These are phyloP conservation scores for Thalassiosira livingstoniorum DNA, from an alignment of 352 stramenopile genomes.

Conservation along the genomic window DNA sequence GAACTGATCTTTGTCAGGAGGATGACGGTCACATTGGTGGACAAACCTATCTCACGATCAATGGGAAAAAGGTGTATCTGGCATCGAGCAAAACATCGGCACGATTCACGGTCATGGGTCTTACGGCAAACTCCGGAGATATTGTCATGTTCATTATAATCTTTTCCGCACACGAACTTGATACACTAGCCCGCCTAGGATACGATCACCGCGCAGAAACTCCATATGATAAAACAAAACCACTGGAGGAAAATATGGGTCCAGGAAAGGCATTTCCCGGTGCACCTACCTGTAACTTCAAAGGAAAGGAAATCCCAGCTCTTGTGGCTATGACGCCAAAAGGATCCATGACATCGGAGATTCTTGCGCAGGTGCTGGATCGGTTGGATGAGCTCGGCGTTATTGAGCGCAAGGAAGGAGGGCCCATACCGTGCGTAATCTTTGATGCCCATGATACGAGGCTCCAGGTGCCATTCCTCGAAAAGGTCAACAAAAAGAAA, in stretches of 20 bases:
- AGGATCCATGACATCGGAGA: slow-evolving; percentile 21
- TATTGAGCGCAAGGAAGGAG: neutral
- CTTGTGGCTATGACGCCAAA: slow-evolving; percentile 8
- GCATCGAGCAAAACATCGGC: neutral
- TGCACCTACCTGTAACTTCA: slow-evolving; percentile 1
- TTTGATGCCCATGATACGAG: slow-evolving; percentile 14
- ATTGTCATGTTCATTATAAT: slow-evolving; percentile 10
- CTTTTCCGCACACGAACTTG: slow-evolving; percentile 9
- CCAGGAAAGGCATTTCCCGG: slow-evolving; percentile 18
- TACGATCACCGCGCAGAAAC: slow-evolving; percentile 5
- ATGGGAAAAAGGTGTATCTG: neutral
- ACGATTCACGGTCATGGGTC: slow-evolving; percentile 1
- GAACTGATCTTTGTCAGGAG: neutral
- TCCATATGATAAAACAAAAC: neutral
- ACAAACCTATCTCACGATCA: neutral
- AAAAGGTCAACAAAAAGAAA: neutral
- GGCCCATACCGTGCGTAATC: slow-evolving; percentile 3
- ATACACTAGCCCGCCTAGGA: neutral
- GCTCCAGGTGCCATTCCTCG: slow-evolving; percentile 12
- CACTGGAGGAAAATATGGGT: slow-evolving; percentile 5
- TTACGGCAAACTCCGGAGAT: slow-evolving; percentile 1
- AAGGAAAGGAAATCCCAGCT: slow-evolving; percentile 7
- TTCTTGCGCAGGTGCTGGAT: neutral
- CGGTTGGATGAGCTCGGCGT: slow-evolving; percentile 1
- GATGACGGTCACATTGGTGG: slow-evolving; percentile 5